These are phyloP conservation scores for Penicillium steckii DNA, from an alignment of 495 filamentous ascomycete genomes.

Conservation along the genomic window DNA sequence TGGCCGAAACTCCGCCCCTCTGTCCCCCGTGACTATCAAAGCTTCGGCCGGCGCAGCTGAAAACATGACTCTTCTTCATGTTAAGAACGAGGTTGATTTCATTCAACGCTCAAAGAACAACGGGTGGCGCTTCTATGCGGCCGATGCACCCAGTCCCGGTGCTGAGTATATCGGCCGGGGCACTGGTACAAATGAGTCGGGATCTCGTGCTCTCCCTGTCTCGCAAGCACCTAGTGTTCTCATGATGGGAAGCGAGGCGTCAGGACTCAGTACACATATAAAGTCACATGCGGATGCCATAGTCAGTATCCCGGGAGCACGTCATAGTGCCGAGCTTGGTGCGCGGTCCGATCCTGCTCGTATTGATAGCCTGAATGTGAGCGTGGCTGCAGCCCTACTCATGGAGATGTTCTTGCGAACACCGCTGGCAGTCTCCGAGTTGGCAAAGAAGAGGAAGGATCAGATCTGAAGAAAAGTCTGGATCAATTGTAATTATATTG, in stretches of 20 bases:
- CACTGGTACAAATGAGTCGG: constrained; percentile 3
- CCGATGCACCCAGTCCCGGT: constrained; percentile 55
- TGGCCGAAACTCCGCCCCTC: constrained; percentile 62
- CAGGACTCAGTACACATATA: constrained; percentile 64
- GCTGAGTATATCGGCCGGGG: constrained; percentile 24
- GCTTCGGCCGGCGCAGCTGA: constrained; percentile 86
- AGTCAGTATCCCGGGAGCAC: constrained; percentile 52
- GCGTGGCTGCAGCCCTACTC: constrained; percentile 76
- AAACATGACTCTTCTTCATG: constrained; percentile 65
- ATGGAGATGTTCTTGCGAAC: constrained; percentile 60
- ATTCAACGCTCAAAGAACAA: constrained; percentile 61
- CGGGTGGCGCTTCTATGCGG: constrained; percentile 85
- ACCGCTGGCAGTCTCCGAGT: constrained; percentile 34
- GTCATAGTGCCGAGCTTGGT: constrained; percentile 30
- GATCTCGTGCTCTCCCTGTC: constrained; percentile 40
- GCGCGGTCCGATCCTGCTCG: constrained; percentile 40
- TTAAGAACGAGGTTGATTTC: constrained; percentile 64
- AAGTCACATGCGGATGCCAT: constrained; percentile 60
- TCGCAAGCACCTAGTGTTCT: constrained; percentile 65
- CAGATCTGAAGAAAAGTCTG: constrained; percentile 18
- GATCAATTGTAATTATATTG: constrained; percentile 13
- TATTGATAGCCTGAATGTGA: constrained; percentile 82
- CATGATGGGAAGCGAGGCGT: constrained; percentile 80
- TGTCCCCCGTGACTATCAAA: constrained; percentile 78
- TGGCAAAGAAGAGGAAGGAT: constrained; percentile 17